Percentiles rank a stretch among this genome's conserved stretches.
phyloP scores from a whole-genome alignment of 441 rosid genomes.

The Populus tomentosa region DNA sequence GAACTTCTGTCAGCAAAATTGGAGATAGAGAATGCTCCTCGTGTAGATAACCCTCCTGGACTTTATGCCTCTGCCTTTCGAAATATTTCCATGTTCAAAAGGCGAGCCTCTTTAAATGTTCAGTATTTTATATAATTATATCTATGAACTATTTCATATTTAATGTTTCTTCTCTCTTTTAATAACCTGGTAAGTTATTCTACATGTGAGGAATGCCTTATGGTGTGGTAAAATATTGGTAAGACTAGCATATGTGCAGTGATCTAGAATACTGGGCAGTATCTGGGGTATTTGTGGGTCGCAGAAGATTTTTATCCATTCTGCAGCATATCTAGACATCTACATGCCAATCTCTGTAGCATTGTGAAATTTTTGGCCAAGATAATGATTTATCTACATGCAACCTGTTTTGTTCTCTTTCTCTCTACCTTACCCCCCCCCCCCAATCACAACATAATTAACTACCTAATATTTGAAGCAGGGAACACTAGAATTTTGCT shows the following conservation, averaged over 20 bases:
- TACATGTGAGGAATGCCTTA: neutral
- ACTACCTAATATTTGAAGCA: neutral
- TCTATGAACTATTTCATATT: neutral
- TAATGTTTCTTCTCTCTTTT: neutral
- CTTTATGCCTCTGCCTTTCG: slow-evolving; percentile 51
- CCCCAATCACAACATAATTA: neutral
- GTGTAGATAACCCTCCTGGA: slow-evolving; percentile 25
- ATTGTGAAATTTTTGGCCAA: neutral
- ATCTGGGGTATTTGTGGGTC: neutral
- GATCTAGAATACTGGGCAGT: neutral
- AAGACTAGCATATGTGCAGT: neutral
- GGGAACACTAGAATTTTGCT: neutral
- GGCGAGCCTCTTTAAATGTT: slow-evolving; percentile 27
- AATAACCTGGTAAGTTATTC: neutral
- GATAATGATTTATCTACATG: neutral
- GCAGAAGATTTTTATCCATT: neutral
- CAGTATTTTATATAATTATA: neutral
- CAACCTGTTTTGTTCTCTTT: neutral
- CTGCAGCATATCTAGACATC: neutral
- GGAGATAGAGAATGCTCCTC: slow-evolving; percentile 54
- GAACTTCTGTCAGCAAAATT: slow-evolving; percentile 56
- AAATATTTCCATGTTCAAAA: slow-evolving; percentile 64
- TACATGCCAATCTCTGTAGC: neutral
- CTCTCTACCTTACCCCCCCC: neutral
- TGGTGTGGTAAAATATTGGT: neutral